Evolutionary conservation across 768 basidiomycete genomes (phyloP).

Genomic region (Pleurotus pulmonarius): DNA sequence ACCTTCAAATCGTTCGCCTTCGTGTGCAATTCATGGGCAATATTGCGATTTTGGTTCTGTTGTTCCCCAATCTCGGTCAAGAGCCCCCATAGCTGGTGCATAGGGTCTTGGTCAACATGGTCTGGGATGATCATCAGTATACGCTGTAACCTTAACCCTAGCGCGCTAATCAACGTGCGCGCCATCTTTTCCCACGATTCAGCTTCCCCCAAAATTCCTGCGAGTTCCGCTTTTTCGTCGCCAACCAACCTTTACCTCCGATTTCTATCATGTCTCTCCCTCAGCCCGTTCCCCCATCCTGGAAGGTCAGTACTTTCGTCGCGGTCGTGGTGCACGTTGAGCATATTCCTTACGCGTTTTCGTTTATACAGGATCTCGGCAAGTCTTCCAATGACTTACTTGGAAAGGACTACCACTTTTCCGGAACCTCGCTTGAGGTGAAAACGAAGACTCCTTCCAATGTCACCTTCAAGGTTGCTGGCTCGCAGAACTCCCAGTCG

Average conservation of each 20-base stretch:
- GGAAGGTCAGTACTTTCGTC: constrained; percentile 64
- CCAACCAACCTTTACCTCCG: constrained; percentile 3
- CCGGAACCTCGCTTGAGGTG: constrained; percentile 69
- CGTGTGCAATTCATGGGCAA: constrained; percentile 68
- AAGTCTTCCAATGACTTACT: constrained; percentile 97
- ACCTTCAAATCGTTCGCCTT: constrained; percentile 83
- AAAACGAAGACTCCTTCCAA: constrained; percentile 87
- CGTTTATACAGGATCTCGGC: constrained; percentile 70
- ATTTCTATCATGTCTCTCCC: constrained; percentile 75
- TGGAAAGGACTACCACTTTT: constrained; percentile 87
- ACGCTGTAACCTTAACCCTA: constrained; percentile 1
- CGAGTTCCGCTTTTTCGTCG: constrained; percentile 4
- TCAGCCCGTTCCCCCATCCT: constrained; percentile 95
- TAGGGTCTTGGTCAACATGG: constrained; percentile 40
- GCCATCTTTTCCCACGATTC: constrained; percentile 2
- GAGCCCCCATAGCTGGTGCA: constrained; percentile 57
- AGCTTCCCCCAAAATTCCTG: constrained; percentile 1
- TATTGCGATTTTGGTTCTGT: constrained; percentile 70
- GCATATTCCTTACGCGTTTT: background rate
- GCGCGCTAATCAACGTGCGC: background rate
- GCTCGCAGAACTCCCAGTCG: constrained; percentile 70
- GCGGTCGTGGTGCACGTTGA: background rate
- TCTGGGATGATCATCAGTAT: constrained; percentile 55
- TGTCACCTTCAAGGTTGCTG: constrained; percentile 92
- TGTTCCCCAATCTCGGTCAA: constrained; percentile 83